A percentile compares a stretch with the other conserved stretches of the same genome.
phyloP scores from a whole-genome alignment of 2,329 filamentous ascomycete genomes.

The Botrytis hyacinthi region DNA sequence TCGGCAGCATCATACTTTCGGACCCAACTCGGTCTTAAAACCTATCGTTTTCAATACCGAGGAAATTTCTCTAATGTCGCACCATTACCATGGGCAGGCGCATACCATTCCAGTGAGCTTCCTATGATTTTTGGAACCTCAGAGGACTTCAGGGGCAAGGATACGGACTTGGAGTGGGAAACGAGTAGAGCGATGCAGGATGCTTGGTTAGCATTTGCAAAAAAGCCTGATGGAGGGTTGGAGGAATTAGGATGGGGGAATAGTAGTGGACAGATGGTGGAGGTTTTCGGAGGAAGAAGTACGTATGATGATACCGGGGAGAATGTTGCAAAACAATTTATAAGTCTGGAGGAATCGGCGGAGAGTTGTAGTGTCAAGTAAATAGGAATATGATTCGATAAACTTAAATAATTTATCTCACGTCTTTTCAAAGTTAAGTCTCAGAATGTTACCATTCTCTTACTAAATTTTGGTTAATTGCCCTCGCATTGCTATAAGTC shows the following conservation, averaged over 20 bases:
- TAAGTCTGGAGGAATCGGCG: not conserved
- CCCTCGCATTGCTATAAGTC: not conserved
- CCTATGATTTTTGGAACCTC: not conserved
- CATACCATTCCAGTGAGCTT: not conserved
- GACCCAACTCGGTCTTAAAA: not conserved
- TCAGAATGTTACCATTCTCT: accelerated
- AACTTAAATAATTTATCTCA: too few relatives aligned
- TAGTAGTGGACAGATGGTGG: not conserved
- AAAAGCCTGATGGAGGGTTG: not conserved
- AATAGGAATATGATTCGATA: too few relatives aligned
- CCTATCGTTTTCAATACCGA: not conserved
- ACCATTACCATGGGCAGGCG: not conserved
- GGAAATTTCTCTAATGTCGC: not conserved
- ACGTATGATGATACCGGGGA: not conserved
- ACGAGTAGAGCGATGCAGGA: not conserved
- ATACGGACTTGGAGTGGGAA: not conserved
- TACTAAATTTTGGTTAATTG: not conserved
- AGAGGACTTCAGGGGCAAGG: not conserved
- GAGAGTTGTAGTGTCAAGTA: not conserved
- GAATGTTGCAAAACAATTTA: not conserved
- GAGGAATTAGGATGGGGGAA: not conserved
- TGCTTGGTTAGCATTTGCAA: not conserved
- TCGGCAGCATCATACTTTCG: not conserved
- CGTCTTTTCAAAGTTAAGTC: too few relatives aligned
- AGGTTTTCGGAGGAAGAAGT: not conserved